These are phyloP conservation scores for Lipomyces spencermartinsiae DNA, from an alignment of 805 yeast genomes.

Conservation along the genomic window DNA sequence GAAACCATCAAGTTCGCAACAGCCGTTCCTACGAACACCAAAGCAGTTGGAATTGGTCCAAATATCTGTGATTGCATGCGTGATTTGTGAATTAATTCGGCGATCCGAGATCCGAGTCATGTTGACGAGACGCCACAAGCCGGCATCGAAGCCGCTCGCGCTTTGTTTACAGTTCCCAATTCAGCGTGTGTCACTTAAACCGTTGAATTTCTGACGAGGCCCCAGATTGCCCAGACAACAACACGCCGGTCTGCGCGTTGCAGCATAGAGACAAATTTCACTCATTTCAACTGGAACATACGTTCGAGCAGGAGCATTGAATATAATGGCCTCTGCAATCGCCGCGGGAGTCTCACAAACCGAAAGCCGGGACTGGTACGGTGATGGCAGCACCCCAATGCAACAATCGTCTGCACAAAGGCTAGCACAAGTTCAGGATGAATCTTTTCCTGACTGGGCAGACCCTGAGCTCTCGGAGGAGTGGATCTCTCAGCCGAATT, in stretches of 20 bases:
- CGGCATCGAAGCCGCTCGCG: neutral
- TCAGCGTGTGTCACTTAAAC: neutral
- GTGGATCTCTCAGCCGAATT: conserved; percentile 35
- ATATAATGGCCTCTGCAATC: neutral
- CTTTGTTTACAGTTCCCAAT: neutral
- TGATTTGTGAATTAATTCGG: neutral
- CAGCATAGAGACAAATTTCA: neutral
- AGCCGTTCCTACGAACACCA: no score
- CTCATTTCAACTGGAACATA: neutral
- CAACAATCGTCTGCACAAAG: neutral
- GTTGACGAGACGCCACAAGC: neutral
- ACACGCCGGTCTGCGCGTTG: neutral
- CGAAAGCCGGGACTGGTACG: neutral
- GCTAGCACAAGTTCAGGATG: neutral
- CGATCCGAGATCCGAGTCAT: neutral
- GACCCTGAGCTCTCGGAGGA: conserved; percentile 38
- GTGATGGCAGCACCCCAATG: neutral
- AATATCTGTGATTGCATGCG: neutral
- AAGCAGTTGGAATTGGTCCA: no score
- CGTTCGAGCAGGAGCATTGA: neutral
- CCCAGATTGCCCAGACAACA: neutral
- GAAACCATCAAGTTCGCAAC: neutral
- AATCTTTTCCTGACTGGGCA: conserved; percentile 32
- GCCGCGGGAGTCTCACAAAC: neutral
- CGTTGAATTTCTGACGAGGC: neutral